Percentiles rank a stretch among this genome's conserved stretches.
Evolutionary conservation across 139 green algal genomes (phyloP).

Genomic region (Picochlorum sp.): DNA sequence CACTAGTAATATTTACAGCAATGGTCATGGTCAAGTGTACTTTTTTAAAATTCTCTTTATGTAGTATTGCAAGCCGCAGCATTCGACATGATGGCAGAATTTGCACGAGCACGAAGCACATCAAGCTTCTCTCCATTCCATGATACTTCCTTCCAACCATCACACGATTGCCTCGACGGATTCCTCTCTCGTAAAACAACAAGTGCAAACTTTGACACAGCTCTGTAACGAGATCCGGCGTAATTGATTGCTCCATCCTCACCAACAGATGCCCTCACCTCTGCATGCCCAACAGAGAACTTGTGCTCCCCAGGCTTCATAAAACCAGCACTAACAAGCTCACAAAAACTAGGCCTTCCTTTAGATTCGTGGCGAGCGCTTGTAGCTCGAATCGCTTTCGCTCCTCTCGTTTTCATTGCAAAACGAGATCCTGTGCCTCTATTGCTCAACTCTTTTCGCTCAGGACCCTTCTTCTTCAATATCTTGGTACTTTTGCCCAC

Average conservation of each 20-base stretch:
- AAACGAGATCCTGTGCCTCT: not conserved
- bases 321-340: constrained; percentile 32
- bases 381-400: constrained; percentile 4
- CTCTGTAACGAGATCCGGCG: constrained; percentile 30
- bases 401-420: not conserved
- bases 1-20: not conserved
- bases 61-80: too few species aligned
- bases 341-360: constrained; percentile 35
- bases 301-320: constrained; percentile 34
- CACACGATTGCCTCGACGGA: constrained; percentile 43
- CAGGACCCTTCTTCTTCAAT: too few species aligned
- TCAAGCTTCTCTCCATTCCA: constrained; percentile 42
- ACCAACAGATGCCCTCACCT: constrained; percentile 27
- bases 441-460: not conserved
- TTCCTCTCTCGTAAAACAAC: constrained; percentile 50
- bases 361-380: constrained; percentile 20
- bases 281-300: constrained; percentile 36
- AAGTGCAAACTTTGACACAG: constrained; percentile 57
- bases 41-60: not conserved
- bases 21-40: not conserved
- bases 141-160: constrained; percentile 58
- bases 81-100: too few species aligned
- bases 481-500: too few species aligned
- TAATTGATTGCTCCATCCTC: constrained; percentile 39
- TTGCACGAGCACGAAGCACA: constrained; percentile 16